Percentiles rank a stretch among this genome's conserved stretches.
Evolutionary conservation across 1,284 basidiomycete genomes (phyloP).

Genomic region (Sphaerobolus stellatus): DNA sequence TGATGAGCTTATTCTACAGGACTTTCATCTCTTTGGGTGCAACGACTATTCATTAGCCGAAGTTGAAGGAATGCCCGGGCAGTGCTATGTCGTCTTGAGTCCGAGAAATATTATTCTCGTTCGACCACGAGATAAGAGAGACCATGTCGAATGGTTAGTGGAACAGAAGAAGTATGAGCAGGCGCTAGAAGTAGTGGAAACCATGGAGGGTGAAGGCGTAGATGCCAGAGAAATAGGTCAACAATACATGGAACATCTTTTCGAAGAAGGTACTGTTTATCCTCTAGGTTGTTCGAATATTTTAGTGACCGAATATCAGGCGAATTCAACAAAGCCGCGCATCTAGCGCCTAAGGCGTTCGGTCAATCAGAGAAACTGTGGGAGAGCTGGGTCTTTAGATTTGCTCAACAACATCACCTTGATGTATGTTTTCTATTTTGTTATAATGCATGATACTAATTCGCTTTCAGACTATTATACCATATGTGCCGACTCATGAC

Average conservation of each 20-base stretch:
- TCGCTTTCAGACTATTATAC: constrained; percentile 71
- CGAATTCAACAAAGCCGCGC: constrained; percentile 81
- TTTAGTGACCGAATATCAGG: constrained; percentile 42
- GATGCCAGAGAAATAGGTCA: constrained; percentile 79
- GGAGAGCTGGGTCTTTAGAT: constrained; percentile 95
- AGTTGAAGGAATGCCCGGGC: constrained; percentile 27
- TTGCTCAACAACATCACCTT: constrained; percentile 81
- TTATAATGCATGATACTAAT: not conserved
- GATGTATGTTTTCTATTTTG: constrained; percentile 52
- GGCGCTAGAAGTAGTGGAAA: constrained; percentile 84
- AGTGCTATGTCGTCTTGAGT: constrained; percentile 77
- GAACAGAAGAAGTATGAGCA: constrained; percentile 86
- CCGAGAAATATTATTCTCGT: constrained; percentile 88
- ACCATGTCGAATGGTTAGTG: constrained; percentile 93
- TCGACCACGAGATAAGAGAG: constrained; percentile 80
- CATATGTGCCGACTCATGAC: constrained; percentile 80
- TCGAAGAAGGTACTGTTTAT: constrained; percentile 60
- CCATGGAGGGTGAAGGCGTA: constrained; percentile 40
- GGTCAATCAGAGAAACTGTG: constrained; percentile 77
- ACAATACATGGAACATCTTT: constrained; percentile 79
- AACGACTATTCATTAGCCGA: constrained; percentile 85
- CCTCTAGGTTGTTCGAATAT: not conserved
- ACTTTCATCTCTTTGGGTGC: constrained; percentile 84
- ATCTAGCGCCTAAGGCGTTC: constrained; percentile 85
- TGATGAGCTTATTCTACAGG: constrained; percentile 80